Percentiles rank a stretch among this genome's conserved stretches.
Conservation (phyloP, 1,139 yeast genomes). For the Casaregolazyma suthepensis region DNA sequence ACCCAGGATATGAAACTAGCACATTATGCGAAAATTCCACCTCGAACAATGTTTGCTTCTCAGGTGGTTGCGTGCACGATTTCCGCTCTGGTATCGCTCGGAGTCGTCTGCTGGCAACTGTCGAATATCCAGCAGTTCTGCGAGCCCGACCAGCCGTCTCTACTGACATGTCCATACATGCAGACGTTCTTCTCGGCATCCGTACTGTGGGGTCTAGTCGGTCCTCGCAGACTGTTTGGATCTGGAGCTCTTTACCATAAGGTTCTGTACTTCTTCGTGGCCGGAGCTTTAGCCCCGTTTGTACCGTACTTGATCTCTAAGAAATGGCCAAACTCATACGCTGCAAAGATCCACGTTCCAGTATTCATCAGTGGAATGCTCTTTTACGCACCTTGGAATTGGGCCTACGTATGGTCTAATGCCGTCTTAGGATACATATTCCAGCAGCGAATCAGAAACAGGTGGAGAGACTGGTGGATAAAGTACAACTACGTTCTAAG, state of each 20-base stretch:
- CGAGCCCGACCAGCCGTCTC: constrained; percentile 10
- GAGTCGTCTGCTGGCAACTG: constrained; percentile 43
- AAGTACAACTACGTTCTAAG: constrained; percentile 56
- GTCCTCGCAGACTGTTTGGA: constrained; percentile 50
- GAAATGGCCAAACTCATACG: constrained; percentile 3
- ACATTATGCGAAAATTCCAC: constrained; percentile 50
- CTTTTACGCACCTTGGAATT: constrained; percentile 43
- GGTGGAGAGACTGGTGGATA: constrained; percentile 52
- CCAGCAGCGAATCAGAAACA: constrained; percentile 46
- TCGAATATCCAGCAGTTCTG: constrained; percentile 28
- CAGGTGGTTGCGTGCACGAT: constrained; percentile 39
- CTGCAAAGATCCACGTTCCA: constrained; percentile 4
- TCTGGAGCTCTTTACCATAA: constrained; percentile 38
- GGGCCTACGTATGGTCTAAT: constrained; percentile 48
- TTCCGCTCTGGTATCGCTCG: constrained; percentile 38
- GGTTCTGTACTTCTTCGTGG: constrained; percentile 31
- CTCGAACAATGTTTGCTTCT: constrained; percentile 48
- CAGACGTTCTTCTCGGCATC: constrained; percentile 45
- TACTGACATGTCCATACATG: constrained; percentile 30
- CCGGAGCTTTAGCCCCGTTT: constrained; percentile 36
- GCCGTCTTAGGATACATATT: constrained; percentile 45
- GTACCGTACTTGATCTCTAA: constrained; percentile 33
- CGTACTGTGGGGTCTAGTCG: constrained; percentile 55
- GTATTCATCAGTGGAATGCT: constrained; percentile 29
- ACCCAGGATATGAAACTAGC: constrained; percentile 48